Conservation (phyloP, 2,329 filamentous ascomycete genomes). For the Aspergillus piperis region DNA sequence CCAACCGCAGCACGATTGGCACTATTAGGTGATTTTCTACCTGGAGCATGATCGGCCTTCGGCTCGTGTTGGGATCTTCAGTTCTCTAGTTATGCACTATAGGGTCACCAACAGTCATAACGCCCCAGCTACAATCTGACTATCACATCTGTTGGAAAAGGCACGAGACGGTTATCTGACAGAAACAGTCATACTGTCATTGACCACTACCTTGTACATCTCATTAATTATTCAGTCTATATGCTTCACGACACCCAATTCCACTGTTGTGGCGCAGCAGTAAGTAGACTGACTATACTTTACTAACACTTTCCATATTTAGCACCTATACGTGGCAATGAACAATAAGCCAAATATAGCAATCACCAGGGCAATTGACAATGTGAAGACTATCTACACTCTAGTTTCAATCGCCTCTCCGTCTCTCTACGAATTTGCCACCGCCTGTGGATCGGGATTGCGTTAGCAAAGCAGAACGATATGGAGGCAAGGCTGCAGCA, state of each 20-base stretch:
- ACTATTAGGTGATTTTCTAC: no score
- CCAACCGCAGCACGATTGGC: not conserved
- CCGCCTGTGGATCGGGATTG: slow-evolving; percentile 2
- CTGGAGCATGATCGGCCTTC: not conserved
- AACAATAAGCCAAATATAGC: not conserved
- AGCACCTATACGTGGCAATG: not conserved
- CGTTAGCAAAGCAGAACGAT: not conserved
- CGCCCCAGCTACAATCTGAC: not conserved
- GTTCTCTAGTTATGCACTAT: not conserved
- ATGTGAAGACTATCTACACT: not conserved
- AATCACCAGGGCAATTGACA: not conserved
- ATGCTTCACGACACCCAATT: not conserved
- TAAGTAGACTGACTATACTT: no score
- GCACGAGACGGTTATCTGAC: not conserved
- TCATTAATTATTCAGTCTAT: no score
- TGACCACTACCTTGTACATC: no score
- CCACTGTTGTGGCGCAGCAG: not conserved
- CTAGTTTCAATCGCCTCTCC: not conserved
- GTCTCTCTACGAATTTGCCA: not conserved
- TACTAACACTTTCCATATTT: not conserved
- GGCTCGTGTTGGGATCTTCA: not conserved
- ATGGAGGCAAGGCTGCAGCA: not conserved
- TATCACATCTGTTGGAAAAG: no score
- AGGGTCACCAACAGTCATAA: not conserved
- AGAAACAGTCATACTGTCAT: not conserved